These are phyloP conservation scores for Verticillium nonalfalfae DNA, from an alignment of 2,329 filamentous ascomycete species.

Conservation along the genomic window DNA sequence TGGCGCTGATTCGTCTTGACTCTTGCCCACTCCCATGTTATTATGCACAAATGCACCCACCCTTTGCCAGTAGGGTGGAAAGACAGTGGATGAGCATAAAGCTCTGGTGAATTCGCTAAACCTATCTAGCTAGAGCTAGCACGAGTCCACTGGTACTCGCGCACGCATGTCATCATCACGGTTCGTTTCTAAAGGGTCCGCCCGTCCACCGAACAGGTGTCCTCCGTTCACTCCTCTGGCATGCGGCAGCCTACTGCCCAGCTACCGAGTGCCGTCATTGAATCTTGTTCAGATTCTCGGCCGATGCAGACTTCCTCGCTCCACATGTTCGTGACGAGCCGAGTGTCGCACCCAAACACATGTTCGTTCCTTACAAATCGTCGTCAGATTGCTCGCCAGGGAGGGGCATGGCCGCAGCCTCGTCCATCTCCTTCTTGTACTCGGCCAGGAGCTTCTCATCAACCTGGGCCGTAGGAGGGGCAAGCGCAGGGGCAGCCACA, in stretches of 20 bases:
- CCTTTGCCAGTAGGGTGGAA: too few species aligned
- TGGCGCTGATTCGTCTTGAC: too few species aligned
- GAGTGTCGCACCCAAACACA: not conserved
- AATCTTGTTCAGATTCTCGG: not conserved
- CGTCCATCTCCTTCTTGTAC: conserved; percentile 85
- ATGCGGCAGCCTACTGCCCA: not conserved
- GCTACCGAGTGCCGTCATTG: not conserved
- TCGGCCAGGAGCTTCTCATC: conserved; percentile 72
- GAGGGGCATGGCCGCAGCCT: conserved; percentile 75
- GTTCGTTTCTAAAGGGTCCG: not conserved
- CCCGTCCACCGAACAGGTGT: not conserved
- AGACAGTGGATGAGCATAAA: not conserved
- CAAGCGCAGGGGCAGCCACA: conserved; percentile 89
- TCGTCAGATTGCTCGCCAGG: conserved; percentile 89
- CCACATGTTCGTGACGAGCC: not conserved
- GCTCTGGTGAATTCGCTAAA: not conserved
- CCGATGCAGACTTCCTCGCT: not conserved
- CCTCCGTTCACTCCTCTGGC: not conserved
- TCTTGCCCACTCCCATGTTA: too few species aligned
- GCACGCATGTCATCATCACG: not conserved
- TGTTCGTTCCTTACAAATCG: conserved; percentile 39
- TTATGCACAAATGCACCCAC: too few species aligned
- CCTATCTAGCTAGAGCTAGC: not conserved
- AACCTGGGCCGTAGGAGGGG: conserved; percentile 86
- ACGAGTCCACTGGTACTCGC: not conserved